Base-by-base conservation (phyloP, 2,329 filamentous ascomycete species). In the Helotiales sp. region DNA sequence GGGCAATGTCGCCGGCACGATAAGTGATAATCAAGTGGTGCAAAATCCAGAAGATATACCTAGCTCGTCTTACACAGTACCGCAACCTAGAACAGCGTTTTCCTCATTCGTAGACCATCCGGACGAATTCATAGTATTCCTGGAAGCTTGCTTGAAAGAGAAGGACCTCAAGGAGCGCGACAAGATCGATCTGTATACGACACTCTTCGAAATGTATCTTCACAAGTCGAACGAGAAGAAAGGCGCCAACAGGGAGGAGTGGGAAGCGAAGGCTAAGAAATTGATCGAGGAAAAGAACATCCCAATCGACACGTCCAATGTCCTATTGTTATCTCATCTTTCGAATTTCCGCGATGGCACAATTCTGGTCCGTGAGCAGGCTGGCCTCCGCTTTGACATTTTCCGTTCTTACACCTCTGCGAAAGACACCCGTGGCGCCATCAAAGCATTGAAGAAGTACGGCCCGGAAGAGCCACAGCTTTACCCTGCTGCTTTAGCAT, bases 131-230 rank as follows among this genome's bases (percentile, higher is more conserved):
- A 93, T 98, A 61, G 78, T 86, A 15, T 99, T 99, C 70, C 79
- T 99, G 0, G 93, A 99, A 74, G 91, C 92, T 5, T 93, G 93
- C 60, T 82, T 96, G 5, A 78, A 86, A 50, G 87, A 92, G 57
- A 79, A 86, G 19, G 81, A 83, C 22, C 74, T 96, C n/a, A 85
- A 85, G 19, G 80, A 89, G 33, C 81, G 85, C 8, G 90, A 97
- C 70, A 89, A 86, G 62, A 83, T 88, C 1, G 96, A 99, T 72
- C 80, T 99, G 15, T 95, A 95, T 69, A 98, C 93, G 0, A 97
- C 96, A 0, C 74, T 99, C 13, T 98, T 99, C 70, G 96, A 99
- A 73, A 98, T 99, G 89, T 99, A 98, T 70, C 79, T 99, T 8
- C 90, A 96, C 72, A 95, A 92, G 67, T 90, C 93, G 22, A 89